These are phyloP conservation scores for Rhodotorula babjevae DNA, from an alignment of 768 basidiomycete genomes.

Conservation along the genomic window DNA sequence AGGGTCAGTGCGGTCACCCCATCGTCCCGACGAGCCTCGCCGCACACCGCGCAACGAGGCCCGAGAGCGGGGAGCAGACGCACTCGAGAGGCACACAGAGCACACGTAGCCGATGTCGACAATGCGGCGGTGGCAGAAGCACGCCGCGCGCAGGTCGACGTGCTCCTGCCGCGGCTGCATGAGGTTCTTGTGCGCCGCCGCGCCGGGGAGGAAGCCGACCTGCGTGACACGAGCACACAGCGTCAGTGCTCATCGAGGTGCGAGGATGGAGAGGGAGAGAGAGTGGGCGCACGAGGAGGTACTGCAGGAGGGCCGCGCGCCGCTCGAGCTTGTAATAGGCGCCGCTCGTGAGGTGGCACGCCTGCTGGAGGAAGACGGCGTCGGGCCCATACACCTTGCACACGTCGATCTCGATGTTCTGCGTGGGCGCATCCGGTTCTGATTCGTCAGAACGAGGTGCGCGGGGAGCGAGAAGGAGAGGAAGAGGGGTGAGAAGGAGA, in stretches of 20 bases:
- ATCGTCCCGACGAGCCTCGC: too few species aligned
- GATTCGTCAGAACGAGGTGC: too few species aligned
- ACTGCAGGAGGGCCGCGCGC: conserved; percentile 82
- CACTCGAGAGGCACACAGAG: conserved; percentile 87
- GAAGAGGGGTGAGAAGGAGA: background rate
- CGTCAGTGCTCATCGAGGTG: too few species aligned
- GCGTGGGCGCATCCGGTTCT: background rate
- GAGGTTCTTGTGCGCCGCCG: conserved; percentile 67
- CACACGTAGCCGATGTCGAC: conserved; percentile 96
- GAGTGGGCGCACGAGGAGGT: conserved; percentile 63
- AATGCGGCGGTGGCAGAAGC: conserved; percentile 97
- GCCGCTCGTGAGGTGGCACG: conserved; percentile 88
- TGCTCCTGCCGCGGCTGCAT: conserved; percentile 87
- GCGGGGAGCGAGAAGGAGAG: background rate
- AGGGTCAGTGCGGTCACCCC: too few species aligned
- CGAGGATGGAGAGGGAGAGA: background rate
- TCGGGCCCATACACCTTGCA: conserved; percentile 80
- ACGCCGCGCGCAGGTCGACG: conserved; percentile 94
- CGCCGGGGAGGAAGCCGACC: conserved; percentile 77
- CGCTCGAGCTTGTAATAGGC: conserved; percentile 80
- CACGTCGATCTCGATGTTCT: conserved; percentile 97
- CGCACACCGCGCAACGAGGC: too few species aligned
- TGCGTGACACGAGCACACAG: conserved; percentile 44
- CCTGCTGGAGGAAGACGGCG: conserved; percentile 94
- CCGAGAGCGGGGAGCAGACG: background rate